Percentiles rank a stretch among this genome's conserved stretches.
Evolutionary conservation across 2,329 filamentous ascomycete genomes (phyloP).

Genomic region (Fusarium sp.): DNA sequence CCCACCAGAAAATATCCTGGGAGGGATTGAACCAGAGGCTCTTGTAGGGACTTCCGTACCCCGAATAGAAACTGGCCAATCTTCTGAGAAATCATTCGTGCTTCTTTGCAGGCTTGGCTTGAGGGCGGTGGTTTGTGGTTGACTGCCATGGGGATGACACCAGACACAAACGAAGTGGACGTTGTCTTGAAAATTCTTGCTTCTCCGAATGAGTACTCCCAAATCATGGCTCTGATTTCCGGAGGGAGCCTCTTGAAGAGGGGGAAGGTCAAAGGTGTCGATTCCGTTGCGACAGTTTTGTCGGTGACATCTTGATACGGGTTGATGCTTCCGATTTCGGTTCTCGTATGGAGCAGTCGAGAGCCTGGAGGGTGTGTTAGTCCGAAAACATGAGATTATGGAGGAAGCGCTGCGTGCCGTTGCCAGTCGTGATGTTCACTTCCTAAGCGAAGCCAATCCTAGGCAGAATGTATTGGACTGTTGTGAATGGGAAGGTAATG

Average conservation of each 20-base stretch:
- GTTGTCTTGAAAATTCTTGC: slow-evolving; percentile 7
- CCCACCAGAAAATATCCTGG: slow-evolving; percentile 9
- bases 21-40: slow-evolving; percentile 13
- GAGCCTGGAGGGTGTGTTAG: background rate
- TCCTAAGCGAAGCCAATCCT: background rate
- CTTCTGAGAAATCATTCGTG: background rate
- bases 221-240: slow-evolving; percentile 2
- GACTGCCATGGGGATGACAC: slow-evolving; percentile 1
- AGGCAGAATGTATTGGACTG: background rate
- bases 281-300: background rate
- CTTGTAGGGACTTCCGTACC: background rate
- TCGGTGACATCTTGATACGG: background rate
- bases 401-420: background rate
- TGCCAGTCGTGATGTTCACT: background rate
- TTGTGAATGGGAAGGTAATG: background rate
- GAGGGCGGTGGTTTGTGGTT: slow-evolving; percentile 16
- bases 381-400: too few relatives aligned
- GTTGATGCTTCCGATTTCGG: background rate
- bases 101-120: slow-evolving; percentile 10
- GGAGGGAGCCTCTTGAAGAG: slow-evolving; percentile 11
- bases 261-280: background rate
- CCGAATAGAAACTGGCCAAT: slow-evolving; percentile 3
- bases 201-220: slow-evolving; percentile 4
- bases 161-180: background rate
- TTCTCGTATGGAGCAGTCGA: background rate